Evolutionary conservation across 306 rosid genomes (phyloP), one percentile per base, ranked within the genome.

Genomic region (Corylus avellana): DNA sequence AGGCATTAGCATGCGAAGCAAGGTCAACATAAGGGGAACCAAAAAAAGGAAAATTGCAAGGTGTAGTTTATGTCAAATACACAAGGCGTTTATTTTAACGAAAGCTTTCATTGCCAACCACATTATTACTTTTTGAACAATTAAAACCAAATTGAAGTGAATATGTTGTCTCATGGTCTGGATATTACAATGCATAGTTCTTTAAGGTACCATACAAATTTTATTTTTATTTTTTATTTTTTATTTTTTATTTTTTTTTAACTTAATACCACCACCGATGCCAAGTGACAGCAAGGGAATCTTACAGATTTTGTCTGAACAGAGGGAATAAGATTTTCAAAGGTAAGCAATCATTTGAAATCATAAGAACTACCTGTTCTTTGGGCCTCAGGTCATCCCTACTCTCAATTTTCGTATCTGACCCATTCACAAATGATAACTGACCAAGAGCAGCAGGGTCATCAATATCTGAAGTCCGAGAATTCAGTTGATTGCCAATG

Each of bases 311-410:
- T 64, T 2, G 0, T 42, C 70, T 25, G 16, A 39, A 39, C 2
- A 18, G 48, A 10, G 49, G 20, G 49, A 20, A 59, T 25, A 25
- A 20, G 14, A 49, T 12, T 59, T 37, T 29, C 3, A 13, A 62
- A 63, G 29, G 12, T 13, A 63, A 32, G 70, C 44, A 32, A 7
- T 16, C 32, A 9, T 9, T 39, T 42, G 25, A 42, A 39, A 39
- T 68, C 72, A 68, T 13, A 68, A 5, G 12, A 68, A 66, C 80
- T 82, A 92, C 97, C 96, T 89, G 91, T 73, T 86, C 86, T 66
- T 79, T 75, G 47, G 83, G 83, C 44, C 25, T 78, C 57, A 81
- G 78, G 77, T 70, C 84, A 73, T 77, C 85, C 39, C 62, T 25
- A 72, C 63, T 56, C 62, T 84, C 82, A 63, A 82, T 77, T 85